Evolutionary conservation across 1,284 basidiomycete genomes (phyloP).

Genomic region (Ustilago loliicola): DNA sequence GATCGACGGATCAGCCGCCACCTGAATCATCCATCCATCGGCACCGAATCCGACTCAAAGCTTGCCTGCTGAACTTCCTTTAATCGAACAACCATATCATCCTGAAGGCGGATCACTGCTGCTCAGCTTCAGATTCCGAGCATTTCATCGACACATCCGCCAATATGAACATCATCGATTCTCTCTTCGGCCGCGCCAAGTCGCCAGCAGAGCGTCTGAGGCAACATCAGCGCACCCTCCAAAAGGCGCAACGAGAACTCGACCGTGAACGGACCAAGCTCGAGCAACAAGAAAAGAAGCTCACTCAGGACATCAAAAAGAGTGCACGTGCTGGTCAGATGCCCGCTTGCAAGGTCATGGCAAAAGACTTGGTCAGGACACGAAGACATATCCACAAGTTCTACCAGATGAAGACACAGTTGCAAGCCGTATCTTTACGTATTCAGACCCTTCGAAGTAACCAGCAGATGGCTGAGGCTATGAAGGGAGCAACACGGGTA

Average conservation of each 20-base stretch:
- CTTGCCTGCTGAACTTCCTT: too few relatives aligned
- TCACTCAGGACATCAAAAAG: conserved; percentile 89
- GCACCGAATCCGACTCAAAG: too few relatives aligned
- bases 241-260: conserved; percentile 96
- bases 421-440: conserved; percentile 93
- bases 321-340: conserved; percentile 95
- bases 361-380: conserved; percentile 96
- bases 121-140: too few relatives aligned
- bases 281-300: conserved; percentile 80
- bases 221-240: conserved; percentile 93
- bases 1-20: conserved; percentile 14
- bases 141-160: background rate
- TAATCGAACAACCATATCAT: background rate
- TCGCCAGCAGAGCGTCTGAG: conserved; percentile 96
- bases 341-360: conserved; percentile 91
- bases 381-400: conserved; percentile 97
- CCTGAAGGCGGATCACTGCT: background rate
- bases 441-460: conserved; percentile 97
- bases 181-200: conserved; percentile 85
- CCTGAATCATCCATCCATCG: background rate
- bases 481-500: conserved; percentile 94
- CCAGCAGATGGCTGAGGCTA: conserved; percentile 99
- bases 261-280: conserved; percentile 94
- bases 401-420: conserved; percentile 97
- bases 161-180: conserved; percentile 59